Conservation (phyloP, 73 alveolate species). For the Paramecium bursaria region DNA sequence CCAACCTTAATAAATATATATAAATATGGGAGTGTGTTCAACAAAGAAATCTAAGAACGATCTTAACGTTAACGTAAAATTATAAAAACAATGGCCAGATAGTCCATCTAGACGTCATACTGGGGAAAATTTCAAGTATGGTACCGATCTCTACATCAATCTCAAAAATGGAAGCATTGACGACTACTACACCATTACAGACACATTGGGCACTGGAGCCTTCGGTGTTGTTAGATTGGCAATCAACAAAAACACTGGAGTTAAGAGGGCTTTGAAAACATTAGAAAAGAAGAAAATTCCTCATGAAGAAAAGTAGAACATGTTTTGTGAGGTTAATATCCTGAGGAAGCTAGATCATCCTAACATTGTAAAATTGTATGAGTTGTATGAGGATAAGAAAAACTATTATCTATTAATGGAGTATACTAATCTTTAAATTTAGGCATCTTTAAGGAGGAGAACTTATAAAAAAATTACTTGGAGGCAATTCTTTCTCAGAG, state of each 20-base stretch:
- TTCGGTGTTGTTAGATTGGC: conserved; percentile 65
- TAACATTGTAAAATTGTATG: conserved; percentile 61
- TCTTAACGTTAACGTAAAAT: conserved; percentile 13
- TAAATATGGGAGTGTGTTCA: conserved; percentile 46
- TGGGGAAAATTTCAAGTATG: conserved; percentile 53
- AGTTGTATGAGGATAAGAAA: conserved; percentile 57
- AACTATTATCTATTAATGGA: conserved; percentile 64
- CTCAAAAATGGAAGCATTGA: conserved; percentile 46
- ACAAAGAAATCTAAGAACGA: conserved; percentile 39
- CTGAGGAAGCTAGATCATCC: conserved; percentile 65
- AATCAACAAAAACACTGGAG: conserved; percentile 57
- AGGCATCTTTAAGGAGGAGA: conserved; percentile 49
- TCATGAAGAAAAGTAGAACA: conserved; percentile 64
- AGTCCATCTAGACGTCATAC: conserved; percentile 51
- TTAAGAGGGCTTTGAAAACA: conserved; percentile 60
- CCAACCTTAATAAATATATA: conserved; percentile 1
- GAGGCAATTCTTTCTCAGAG: conserved; percentile 52
- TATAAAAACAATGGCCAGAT: conserved; percentile 33
- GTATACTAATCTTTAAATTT: neutral
- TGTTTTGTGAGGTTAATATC: conserved; percentile 70
- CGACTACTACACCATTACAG: conserved; percentile 42
- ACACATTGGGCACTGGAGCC: conserved; percentile 68
- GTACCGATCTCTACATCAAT: conserved; percentile 56
- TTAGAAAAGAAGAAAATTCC: conserved; percentile 49
- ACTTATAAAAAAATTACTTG: conserved; percentile 7